phyloP scores from a whole-genome alignment of 192 early-diverging fungal genomes.

The Podila horticola region DNA sequence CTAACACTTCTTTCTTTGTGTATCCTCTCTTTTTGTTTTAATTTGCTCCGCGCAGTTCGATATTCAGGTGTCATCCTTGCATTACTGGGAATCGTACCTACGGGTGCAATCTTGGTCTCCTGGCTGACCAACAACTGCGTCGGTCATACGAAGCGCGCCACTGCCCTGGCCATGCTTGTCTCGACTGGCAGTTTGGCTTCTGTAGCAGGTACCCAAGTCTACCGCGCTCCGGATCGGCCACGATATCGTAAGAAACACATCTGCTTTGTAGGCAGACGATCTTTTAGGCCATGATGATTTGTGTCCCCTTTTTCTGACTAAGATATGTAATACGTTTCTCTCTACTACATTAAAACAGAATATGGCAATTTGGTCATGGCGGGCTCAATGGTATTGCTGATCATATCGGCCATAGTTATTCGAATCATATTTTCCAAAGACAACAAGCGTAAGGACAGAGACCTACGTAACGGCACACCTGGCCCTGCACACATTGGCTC shows the following conservation, averaged over 20 bases:
- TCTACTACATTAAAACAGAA: background rate
- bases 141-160: constrained; percentile 68
- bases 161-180: constrained; percentile 58
- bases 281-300: too few relatives aligned
- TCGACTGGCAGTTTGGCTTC: constrained; percentile 63
- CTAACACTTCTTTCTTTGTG: constrained; percentile 56
- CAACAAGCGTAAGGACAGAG: background rate
- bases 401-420: background rate
- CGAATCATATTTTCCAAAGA: background rate
- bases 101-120: constrained; percentile 10
- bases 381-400: background rate
- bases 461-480: background rate
- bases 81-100: constrained; percentile 26
- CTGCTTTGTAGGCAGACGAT: too few relatives aligned
- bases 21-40: constrained; percentile 20
- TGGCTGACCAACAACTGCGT: constrained; percentile 72
- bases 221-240: constrained; percentile 60
- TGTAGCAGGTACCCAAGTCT: constrained; percentile 70
- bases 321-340: too few relatives aligned
- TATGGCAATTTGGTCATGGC: background rate
- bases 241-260: constrained; percentile 46
- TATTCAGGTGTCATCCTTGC: constrained; percentile 13
- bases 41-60: constrained; percentile 3
- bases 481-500: background rate
- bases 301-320: too few relatives aligned